Percentiles rank a stretch among this genome's conserved stretches.
These are phyloP conservation scores for Lenwebbia sp. DNA, from an alignment of 345 rosid genomes.

Conservation along the genomic window DNA sequence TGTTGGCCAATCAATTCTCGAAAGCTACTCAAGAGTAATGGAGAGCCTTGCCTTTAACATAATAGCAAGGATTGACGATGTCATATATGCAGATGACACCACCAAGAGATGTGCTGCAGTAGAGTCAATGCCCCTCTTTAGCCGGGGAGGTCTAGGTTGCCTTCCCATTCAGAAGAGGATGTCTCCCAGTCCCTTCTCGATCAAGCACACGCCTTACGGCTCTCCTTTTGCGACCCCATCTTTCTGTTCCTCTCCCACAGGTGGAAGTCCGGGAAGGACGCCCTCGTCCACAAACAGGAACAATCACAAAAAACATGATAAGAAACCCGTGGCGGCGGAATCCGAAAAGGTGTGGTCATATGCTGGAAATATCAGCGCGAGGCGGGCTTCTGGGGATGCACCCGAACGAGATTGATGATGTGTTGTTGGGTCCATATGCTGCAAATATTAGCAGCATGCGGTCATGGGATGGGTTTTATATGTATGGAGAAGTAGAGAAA, in stretches of 20 bases:
- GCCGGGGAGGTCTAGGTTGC: conserved; percentile 48
- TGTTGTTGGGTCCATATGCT: background rate
- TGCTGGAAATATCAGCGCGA: conserved; percentile 59
- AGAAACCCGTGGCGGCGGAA: conserved; percentile 28
- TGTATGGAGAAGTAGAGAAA: background rate
- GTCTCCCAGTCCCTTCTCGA: conserved; percentile 63
- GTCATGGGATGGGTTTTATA: background rate
- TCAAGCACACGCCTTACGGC: conserved; percentile 49
- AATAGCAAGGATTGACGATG: conserved; percentile 96
- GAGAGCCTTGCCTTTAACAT: conserved; percentile 98
- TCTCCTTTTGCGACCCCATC: conserved; percentile 75
- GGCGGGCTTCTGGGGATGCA: conserved; percentile 58
- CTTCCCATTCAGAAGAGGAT: conserved; percentile 63
- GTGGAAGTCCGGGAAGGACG: conserved; percentile 53
- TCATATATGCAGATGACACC: conserved; percentile 82
- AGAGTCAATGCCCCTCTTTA: conserved; percentile 55
- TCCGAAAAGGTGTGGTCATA: conserved; percentile 70
- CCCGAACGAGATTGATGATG: conserved; percentile 71
- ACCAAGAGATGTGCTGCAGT: conserved; percentile 39
- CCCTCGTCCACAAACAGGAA: conserved; percentile 26
- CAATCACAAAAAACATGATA: conserved; percentile 26
- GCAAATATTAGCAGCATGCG: background rate
- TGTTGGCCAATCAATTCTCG: conserved; percentile 93
- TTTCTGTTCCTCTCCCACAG: conserved; percentile 36
- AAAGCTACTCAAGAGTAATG: conserved; percentile 97